A percentile compares a stretch with the other conserved stretches of the same genome.
Conservation (phyloP, 2,329 filamentous ascomycete species). For the Alternaria alternata region DNA sequence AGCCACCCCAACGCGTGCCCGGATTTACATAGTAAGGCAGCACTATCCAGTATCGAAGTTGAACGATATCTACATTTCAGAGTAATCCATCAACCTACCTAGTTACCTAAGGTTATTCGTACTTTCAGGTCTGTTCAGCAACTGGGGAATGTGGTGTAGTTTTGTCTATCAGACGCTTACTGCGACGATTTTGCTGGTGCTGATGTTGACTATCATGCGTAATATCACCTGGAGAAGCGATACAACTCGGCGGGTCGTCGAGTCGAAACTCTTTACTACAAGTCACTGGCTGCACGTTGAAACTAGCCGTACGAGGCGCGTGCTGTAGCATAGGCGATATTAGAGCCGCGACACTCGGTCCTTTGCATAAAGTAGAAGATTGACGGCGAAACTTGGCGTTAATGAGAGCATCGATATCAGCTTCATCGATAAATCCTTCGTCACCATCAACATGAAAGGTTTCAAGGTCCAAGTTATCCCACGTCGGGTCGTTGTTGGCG, state of each 20-base stretch:
- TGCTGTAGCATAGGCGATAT: not conserved
- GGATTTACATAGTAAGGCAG: too few relatives aligned
- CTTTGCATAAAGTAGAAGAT: conserved; percentile 17
- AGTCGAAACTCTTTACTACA: conserved; percentile 20
- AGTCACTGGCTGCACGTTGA: conserved; percentile 26
- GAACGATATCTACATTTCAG: too few relatives aligned
- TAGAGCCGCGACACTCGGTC: conserved; percentile 6
- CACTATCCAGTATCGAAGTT: too few relatives aligned
- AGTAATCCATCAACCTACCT: too few relatives aligned
- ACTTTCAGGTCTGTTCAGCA: too few relatives aligned
- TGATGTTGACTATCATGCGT: not conserved
- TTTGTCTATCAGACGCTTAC: not conserved
- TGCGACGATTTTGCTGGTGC: not conserved
- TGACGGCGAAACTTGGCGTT: conserved; percentile 11
- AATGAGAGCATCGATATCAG: conserved; percentile 1
- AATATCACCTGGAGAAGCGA: conserved; percentile 1
- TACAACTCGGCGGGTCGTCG: conserved; percentile 23
- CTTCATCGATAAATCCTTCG: not conserved
- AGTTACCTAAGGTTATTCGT: too few relatives aligned
- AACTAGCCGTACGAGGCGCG: conserved; percentile 17
- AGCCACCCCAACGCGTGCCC: too few relatives aligned
- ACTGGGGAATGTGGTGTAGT: too few relatives aligned
- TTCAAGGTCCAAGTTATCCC: conserved; percentile 2
- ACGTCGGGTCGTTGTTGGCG: not conserved
- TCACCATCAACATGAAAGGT: not conserved